These are phyloP conservation scores for Stenogyne calaminthoides DNA, from an alignment of 305 asterid species.

Conservation along the genomic window DNA sequence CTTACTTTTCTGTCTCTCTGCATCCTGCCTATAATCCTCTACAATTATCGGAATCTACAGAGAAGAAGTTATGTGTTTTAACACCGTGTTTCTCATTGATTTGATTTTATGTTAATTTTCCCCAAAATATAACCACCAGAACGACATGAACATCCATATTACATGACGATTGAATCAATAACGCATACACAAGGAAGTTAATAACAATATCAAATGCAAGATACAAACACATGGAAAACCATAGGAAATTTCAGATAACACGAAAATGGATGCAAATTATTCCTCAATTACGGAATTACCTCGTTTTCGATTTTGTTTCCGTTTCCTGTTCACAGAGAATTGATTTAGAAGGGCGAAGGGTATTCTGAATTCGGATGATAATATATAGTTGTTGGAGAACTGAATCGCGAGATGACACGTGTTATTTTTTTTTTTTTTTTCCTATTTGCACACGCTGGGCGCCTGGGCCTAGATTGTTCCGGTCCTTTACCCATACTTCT, in stretches of 20 bases:
- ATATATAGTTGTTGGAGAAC: constrained; percentile 15
- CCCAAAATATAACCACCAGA: background rate
- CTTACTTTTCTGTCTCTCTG: constrained; percentile 42
- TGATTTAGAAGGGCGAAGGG: background rate
- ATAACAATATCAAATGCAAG: background rate
- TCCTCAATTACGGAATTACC: constrained; percentile 10
- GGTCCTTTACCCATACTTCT: constrained; percentile 16
- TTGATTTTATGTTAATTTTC: background rate
- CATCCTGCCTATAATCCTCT: constrained; percentile 39
- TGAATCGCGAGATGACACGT: constrained; percentile 26
- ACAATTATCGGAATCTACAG: background rate
- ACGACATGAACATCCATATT: background rate
- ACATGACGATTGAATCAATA: background rate
- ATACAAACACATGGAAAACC: background rate
- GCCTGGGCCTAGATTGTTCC: constrained; percentile 36
- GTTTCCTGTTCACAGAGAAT: background rate
- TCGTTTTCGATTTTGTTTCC: constrained; percentile 1
- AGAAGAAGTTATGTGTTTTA: background rate
- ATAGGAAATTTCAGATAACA: background rate
- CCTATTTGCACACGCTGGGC: background rate
- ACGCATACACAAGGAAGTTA: background rate
- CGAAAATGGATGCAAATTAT: background rate
- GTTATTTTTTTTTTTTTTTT: background rate
- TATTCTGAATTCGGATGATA: background rate
- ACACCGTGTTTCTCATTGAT: background rate